Evolutionary conservation across 2,329 filamentous ascomycete species (phyloP).

Genomic region (Zymoseptoria passerinii): DNA sequence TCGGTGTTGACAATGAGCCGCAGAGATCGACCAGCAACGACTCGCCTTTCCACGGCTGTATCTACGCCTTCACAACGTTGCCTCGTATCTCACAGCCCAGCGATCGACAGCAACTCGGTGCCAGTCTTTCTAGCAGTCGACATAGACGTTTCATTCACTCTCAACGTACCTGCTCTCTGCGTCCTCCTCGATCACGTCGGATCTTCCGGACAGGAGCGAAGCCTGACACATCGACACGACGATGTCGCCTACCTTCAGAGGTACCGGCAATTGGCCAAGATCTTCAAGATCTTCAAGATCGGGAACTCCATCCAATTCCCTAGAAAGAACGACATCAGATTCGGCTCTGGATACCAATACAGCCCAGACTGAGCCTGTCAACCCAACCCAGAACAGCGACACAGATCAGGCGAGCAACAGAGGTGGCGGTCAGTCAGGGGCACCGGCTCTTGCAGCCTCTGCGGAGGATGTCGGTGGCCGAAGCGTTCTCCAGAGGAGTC

Average conservation of each 20-base stretch:
- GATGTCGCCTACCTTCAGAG: not conserved
- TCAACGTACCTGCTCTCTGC: not conserved
- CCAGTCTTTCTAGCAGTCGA: not conserved
- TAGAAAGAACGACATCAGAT: not conserved
- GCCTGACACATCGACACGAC: not conserved
- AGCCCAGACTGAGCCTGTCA: not conserved
- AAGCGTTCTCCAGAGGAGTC: not conserved
- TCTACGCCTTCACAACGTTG: not conserved
- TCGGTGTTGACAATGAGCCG: not conserved
- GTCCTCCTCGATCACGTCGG: not conserved
- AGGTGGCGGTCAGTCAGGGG: not conserved
- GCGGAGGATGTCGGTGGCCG: not conserved
- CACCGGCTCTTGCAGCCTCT: not conserved
- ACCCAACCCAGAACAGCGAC: not conserved
- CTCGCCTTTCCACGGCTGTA: not conserved
- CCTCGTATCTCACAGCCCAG: not conserved
- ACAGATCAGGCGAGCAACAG: not conserved
- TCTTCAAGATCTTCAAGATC: not conserved
- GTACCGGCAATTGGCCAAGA: not conserved
- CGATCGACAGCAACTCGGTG: not conserved
- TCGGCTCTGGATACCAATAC: not conserved
- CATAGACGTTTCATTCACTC: not conserved
- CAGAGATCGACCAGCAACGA: not conserved
- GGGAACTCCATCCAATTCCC: not conserved
- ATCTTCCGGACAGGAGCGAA: not conserved